Evolutionary conservation across 176 grass and related monocot genomes (phyloP).

Genomic region (Metroxylon sagu): DNA sequence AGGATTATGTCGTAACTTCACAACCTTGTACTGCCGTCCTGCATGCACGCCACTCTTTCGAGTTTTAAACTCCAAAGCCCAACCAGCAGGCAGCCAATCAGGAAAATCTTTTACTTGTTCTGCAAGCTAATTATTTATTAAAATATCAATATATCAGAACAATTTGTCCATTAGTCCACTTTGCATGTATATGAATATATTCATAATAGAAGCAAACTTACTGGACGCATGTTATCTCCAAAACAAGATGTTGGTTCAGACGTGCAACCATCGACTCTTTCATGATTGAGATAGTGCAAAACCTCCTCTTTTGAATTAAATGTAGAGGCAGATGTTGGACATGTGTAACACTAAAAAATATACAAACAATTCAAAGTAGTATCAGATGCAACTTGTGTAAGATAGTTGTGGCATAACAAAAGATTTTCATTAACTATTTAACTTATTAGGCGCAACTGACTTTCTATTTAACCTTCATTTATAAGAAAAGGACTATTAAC

Average conservation of each 20-base stretch:
- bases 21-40: no score
- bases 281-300: background rate
- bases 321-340: background rate
- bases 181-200: background rate
- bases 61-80: no score
- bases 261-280: background rate
- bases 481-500: no score
- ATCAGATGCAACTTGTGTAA: background rate
- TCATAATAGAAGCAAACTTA: background rate
- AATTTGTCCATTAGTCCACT: background rate
- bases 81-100: no score
- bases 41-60: no score
- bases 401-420: background rate
- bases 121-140: slow-evolving; percentile 1
- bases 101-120: background rate
- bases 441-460: no score
- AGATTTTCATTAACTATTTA: background rate
- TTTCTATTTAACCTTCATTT: no score
- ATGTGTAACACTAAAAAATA: slow-evolving; percentile 4
- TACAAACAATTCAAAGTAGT: background rate
- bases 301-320: slow-evolving; percentile 7
- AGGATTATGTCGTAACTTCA: no score
- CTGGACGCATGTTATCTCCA: background rate
- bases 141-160: background rate
- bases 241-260: background rate